phyloP scores from a whole-genome alignment of 192 early-diverging fungal species.

The Ambispora gerdemannii region DNA sequence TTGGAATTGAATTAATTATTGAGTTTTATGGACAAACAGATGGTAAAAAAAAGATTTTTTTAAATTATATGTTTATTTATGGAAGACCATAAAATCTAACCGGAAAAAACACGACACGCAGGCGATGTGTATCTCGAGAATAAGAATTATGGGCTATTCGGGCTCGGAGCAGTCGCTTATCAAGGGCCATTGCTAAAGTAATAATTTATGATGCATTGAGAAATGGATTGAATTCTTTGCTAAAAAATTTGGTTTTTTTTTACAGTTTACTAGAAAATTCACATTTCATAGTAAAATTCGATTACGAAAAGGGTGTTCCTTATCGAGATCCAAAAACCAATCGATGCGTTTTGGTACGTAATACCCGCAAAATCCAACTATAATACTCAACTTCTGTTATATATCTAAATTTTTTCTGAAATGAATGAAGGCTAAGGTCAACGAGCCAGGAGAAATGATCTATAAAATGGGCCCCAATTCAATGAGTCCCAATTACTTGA shows the following conservation, averaged over 20 bases:
- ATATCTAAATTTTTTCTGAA: background rate
- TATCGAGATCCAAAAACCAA: slow-evolving; percentile 49
- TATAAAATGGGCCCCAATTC: slow-evolving; percentile 32
- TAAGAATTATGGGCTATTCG: slow-evolving; percentile 42
- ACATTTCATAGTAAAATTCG: slow-evolving; percentile 51
- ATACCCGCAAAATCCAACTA: background rate
- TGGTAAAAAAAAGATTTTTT: slow-evolving; percentile 43
- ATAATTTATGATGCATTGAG: background rate
- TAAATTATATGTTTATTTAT: slow-evolving; percentile 4
- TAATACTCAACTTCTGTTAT: background rate
- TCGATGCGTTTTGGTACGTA: slow-evolving; percentile 42
- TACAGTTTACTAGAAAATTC: slow-evolving; percentile 28
- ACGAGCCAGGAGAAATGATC: slow-evolving; percentile 55
- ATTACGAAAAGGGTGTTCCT: slow-evolving; percentile 53
- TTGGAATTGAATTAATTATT: slow-evolving; percentile 54
- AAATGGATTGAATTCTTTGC: background rate
- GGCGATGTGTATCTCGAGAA: slow-evolving; percentile 41
- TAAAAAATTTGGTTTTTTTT: slow-evolving; percentile 27
- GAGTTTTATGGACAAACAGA: slow-evolving; percentile 71
- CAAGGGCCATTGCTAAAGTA: slow-evolving; percentile 44
- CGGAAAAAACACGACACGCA: background rate
- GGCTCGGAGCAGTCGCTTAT: slow-evolving; percentile 63
- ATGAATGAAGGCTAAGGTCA: slow-evolving; percentile 26
- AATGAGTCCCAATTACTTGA: slow-evolving; percentile 52
- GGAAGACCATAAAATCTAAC: background rate